Conservation (phyloP, 768 basidiomycete genomes). For the Tulasnella sp. region DNA sequence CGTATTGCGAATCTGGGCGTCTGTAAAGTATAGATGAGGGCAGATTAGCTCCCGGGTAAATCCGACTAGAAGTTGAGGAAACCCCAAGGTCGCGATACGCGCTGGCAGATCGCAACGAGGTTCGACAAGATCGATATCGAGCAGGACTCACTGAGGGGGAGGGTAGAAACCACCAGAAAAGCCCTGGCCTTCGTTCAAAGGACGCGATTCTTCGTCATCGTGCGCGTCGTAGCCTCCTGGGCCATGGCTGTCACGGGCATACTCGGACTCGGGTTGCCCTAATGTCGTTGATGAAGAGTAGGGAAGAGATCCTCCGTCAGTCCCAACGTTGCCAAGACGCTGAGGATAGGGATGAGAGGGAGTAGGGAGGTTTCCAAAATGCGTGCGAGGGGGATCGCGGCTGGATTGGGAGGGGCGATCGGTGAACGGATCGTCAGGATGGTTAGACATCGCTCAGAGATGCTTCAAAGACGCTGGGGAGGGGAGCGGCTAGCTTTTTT, state of each 20-base stretch:
- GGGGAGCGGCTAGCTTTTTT: not conserved
- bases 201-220: slow-evolving; percentile 72
- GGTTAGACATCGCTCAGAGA: slow-evolving; percentile 11
- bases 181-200: slow-evolving; percentile 57
- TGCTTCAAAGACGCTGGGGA: not conserved
- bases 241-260: not conserved
- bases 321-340: not conserved
- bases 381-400: slow-evolving; percentile 45
- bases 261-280: slow-evolving; percentile 14
- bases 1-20: slow-evolving; percentile 58
- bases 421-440: slow-evolving; percentile 64
- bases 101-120: slow-evolving; percentile 4
- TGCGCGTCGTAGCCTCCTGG: slow-evolving; percentile 35
- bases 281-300: slow-evolving; percentile 22
- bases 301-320: not conserved
- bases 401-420: slow-evolving; percentile 47
- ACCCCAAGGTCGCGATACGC: slow-evolving; percentile 19
- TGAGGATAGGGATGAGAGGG: slow-evolving; percentile 2
- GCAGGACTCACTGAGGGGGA: slow-evolving; percentile 60
- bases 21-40: slow-evolving; percentile 26
- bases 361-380: not conserved
- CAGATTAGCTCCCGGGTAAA: slow-evolving; percentile 12
- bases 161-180: slow-evolving; percentile 57
- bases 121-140: slow-evolving; percentile 5
- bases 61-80: slow-evolving; percentile 15